Percentiles rank a stretch among this genome's conserved stretches.
Evolutionary conservation across 345 rosid species (phyloP).

Genomic region (Brassica napus): DNA sequence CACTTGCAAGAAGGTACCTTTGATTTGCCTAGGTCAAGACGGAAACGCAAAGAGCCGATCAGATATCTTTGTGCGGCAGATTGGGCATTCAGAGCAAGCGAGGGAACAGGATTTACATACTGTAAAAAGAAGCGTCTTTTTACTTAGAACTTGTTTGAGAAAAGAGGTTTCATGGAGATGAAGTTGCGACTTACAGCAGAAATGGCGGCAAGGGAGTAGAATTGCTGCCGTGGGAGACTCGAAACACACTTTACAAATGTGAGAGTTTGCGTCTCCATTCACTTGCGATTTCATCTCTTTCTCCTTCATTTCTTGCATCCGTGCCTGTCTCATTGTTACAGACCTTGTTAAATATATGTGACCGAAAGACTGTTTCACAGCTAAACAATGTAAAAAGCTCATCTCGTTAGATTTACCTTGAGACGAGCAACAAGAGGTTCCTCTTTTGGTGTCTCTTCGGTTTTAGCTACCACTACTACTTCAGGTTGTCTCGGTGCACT

Average conservation of each 20-base stretch:
- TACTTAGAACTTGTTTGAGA: neutral
- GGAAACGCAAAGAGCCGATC: conserved; percentile 97
- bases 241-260: conserved; percentile 94
- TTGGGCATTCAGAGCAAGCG: conserved; percentile 97
- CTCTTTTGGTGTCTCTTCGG: conserved; percentile 63
- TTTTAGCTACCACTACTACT: conserved; percentile 37
- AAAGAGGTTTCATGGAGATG: conserved; percentile 9
- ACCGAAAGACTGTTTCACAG: neutral
- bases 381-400: neutral
- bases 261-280: conserved; percentile 86
- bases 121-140: conserved; percentile 38
- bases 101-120: conserved; percentile 99
- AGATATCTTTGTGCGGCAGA: conserved; percentile 90
- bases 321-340: conserved; percentile 58
- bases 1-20: conserved; percentile 22
- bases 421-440: conserved; percentile 90
- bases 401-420: conserved; percentile 52
- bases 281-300: conserved; percentile 69
- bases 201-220: conserved; percentile 98
- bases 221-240: conserved; percentile 95
- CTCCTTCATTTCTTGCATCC: conserved; percentile 99
- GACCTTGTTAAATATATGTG: conserved; percentile 1
- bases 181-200: conserved; percentile 72
- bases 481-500: conserved; percentile 51
- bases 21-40: conserved; percentile 48